phyloP scores from a whole-genome alignment of 352 stramenopile species.

The Proteromonas lacertae region DNA sequence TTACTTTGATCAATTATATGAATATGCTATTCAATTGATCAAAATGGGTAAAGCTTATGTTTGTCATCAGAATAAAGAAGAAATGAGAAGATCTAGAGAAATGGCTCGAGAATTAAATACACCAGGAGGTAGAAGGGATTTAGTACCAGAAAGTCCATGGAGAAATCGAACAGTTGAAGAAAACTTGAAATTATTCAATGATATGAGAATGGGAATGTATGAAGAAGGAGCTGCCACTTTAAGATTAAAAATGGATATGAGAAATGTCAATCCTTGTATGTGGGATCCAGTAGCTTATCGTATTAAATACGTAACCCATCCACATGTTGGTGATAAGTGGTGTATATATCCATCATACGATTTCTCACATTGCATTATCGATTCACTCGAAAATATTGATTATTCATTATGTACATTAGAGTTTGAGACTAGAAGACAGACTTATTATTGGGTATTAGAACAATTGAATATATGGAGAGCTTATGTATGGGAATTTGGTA shows the following conservation, averaged over 20 bases:
- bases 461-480: conserved; percentile 34
- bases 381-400: conserved; percentile 66
- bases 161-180: conserved; percentile 35
- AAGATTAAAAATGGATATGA: conserved; percentile 71
- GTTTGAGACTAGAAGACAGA: conserved; percentile 68
- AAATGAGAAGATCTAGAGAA: conserved; percentile 17
- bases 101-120: conserved; percentile 24
- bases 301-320: conserved; percentile 66
- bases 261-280: conserved; percentile 68
- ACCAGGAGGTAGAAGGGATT: conserved; percentile 18
- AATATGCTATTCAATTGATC: conserved; percentile 53
- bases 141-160: conserved; percentile 49
- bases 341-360: conserved; percentile 91
- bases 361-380: conserved; percentile 69
- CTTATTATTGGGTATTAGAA: conserved; percentile 74
- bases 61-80: conserved; percentile 5
- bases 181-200: conserved; percentile 55
- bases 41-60: conserved; percentile 36
- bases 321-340: conserved; percentile 59
- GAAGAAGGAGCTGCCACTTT: conserved; percentile 13
- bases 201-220: conserved; percentile 37
- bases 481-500: conserved; percentile 72
- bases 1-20: conserved; percentile 67
- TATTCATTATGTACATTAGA: conserved; percentile 82
- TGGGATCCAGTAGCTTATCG: conserved; percentile 71